Percentiles rank a stretch among this genome's conserved stretches.
These are phyloP conservation scores for Eucalyptus rudis DNA, from an alignment of 345 rosid genomes.

Conservation along the genomic window DNA sequence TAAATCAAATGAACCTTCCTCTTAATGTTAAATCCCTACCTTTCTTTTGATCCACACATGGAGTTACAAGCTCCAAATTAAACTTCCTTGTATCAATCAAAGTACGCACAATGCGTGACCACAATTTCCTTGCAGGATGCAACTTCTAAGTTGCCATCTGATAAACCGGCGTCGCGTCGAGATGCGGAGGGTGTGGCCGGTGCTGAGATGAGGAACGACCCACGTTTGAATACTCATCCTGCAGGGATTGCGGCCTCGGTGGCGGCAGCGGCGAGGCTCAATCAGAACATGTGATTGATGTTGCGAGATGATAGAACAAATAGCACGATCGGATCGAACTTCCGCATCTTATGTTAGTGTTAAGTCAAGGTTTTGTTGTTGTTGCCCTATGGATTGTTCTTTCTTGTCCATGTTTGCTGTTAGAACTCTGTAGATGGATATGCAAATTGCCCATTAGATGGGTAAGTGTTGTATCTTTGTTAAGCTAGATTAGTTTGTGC, in stretches of 20 bases:
- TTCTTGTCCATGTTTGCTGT: neutral
- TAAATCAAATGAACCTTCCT: neutral
- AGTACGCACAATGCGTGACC: neutral
- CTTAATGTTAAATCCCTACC: neutral
- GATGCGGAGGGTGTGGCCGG: conserved; percentile 76
- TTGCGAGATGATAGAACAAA: neutral
- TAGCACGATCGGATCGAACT: neutral
- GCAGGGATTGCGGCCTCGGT: conserved; percentile 73
- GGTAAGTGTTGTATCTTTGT: neutral
- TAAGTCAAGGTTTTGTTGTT: neutral
- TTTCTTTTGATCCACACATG: neutral
- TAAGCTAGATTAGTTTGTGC: neutral
- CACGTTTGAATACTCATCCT: conserved; percentile 52
- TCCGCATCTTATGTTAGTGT: neutral
- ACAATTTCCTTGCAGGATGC: conserved; percentile 35
- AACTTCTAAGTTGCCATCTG: conserved; percentile 37
- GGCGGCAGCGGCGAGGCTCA: conserved; percentile 73
- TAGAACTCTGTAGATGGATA: neutral
- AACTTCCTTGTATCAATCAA: neutral
- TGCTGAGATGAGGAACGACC: conserved; percentile 81
- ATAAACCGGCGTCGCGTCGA: conserved; percentile 46
- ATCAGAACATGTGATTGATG: conserved; percentile 9
- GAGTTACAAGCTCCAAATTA: neutral
- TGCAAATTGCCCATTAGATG: neutral
- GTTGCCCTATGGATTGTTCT: neutral